These are phyloP conservation scores for Pinus tabuliformis DNA, from an alignment of 75 land plant species.

Conservation along the genomic window DNA sequence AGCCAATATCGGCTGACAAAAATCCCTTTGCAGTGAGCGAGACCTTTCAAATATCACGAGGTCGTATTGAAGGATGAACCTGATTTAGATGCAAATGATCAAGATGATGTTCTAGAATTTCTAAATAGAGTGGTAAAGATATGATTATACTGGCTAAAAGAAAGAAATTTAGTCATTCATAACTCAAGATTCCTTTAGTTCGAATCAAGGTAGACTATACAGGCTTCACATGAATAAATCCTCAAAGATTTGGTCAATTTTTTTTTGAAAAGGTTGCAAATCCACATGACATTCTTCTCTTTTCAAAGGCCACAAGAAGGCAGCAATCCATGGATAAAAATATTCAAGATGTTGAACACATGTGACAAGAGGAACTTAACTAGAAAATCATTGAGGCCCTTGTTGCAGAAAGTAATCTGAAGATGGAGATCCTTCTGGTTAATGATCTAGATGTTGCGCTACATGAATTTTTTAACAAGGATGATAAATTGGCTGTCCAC, in stretches of 20 bases:
- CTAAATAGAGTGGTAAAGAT: too few relatives aligned
- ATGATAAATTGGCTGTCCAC: slow-evolving; percentile 89
- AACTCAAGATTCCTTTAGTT: slow-evolving; percentile 32
- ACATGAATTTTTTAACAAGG: slow-evolving; percentile 97
- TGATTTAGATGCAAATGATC: too few relatives aligned
- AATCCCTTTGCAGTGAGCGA: too few relatives aligned
- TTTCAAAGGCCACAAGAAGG: slow-evolving; percentile 37
- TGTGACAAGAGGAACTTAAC: slow-evolving; percentile 94
- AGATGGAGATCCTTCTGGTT: slow-evolving; percentile 99
- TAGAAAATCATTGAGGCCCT: slow-evolving; percentile 97
- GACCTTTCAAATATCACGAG: too few relatives aligned
- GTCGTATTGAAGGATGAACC: too few relatives aligned
- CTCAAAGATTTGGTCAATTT: slow-evolving; percentile 48
- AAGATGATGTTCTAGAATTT: too few relatives aligned
- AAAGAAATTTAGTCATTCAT: slow-evolving; percentile 15
- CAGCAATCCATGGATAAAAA: slow-evolving; percentile 28
- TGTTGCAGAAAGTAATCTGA: slow-evolving; percentile 98
- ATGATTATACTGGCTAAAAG: neutral
- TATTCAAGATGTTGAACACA: slow-evolving; percentile 66
- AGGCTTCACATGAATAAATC: slow-evolving; percentile 44
- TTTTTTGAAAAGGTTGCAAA: slow-evolving; percentile 56
- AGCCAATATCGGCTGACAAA: slow-evolving; percentile 25
- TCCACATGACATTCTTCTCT: slow-evolving; percentile 46
- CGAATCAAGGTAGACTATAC: slow-evolving; percentile 48
- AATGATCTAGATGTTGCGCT: slow-evolving; percentile 92